Evolutionary conservation across 257 asterid genomes (phyloP), one percentile per base, ranked within the genome.

Genomic region (Lycium ferocissimum): DNA sequence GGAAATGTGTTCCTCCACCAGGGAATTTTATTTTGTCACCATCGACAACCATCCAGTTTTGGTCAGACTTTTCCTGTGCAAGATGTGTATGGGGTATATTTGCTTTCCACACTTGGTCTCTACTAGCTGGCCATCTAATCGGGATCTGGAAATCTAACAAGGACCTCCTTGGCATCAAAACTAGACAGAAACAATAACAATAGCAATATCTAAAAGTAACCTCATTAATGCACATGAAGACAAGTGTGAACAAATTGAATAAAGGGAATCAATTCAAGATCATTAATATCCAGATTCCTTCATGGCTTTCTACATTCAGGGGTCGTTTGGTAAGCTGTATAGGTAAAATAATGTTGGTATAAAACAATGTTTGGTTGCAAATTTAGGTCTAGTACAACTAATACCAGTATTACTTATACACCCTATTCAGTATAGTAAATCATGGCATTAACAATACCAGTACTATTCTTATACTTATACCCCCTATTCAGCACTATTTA

Each of bases 1-100:
- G 98, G 85, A 95, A 96, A 92, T 96, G 99, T 83, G 99, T 96
- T 82, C 99, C 99, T 9, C 99, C 99, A 9, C 99, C 98, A 3
- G 99, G 99, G 86, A 96, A 96, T 88, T 91, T 92, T 43, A 96
- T 94, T 85, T 89, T 96, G 63, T 96, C 97, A 66, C 99, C 97
- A 33, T 94, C 97, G 71, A 96, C 99, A 83, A 94, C 81, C 99
- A 96, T 96, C 99, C 99, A 96, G 69, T 94, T 91, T 88, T 94
- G 97, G 67, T 96, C 98, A 0, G 98, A 96, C 89, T 96, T 96
- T 87, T 94, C 98, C 47, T 90, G 88, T 3, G 98, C 99, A 63
- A 96, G 98, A 90, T 96, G 98, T 0, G 97, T 94, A 79, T 96
- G 99, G 33, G 99, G 98, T 88, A 96, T 95, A 89, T 95, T 95